Conservation (phyloP, 768 basidiomycete species). For the Melanogaster broomeanus region DNA sequence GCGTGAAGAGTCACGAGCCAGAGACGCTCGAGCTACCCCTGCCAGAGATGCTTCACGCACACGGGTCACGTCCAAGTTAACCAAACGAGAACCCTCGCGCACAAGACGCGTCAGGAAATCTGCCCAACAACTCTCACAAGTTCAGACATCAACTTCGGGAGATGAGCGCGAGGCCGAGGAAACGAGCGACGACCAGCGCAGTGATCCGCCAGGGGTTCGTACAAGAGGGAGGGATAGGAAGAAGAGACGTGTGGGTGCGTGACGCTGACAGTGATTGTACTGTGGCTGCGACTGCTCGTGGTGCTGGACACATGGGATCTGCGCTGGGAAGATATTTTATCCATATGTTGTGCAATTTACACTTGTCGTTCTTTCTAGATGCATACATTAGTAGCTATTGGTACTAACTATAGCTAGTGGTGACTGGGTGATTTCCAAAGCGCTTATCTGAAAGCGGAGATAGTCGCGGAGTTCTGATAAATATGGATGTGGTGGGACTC, state of each 20-base stretch:
- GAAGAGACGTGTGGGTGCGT: constrained; percentile 29
- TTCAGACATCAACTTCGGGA: constrained; percentile 5
- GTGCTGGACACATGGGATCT: too few species aligned
- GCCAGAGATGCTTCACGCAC: neutral
- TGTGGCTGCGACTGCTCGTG: too few species aligned
- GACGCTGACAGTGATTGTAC: neutral
- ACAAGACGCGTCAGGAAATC: neutral
- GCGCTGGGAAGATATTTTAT: too few species aligned
- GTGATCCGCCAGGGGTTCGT: constrained; percentile 5
- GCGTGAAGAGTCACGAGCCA: constrained; percentile 22
- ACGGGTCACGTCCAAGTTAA: constrained; percentile 7
- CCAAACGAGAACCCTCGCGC: constrained; percentile 3
- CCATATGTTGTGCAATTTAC: too few species aligned
- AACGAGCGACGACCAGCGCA: constrained; percentile 8
- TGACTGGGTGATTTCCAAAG: too few species aligned
- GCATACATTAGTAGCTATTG: too few species aligned
- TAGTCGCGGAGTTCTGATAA: neutral
- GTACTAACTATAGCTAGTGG: too few species aligned
- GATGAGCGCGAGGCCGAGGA: constrained; percentile 8
- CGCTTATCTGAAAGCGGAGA: too few species aligned
- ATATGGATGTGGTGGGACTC: neutral
- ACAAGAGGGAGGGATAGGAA: constrained; percentile 25
- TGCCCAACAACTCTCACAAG: neutral
- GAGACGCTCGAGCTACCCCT: constrained; percentile 1
- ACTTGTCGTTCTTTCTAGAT: too few species aligned